These are phyloP conservation scores for Helicostylum pulchrum DNA, from an alignment of 192 early-diverging fungal species.

Conservation along the genomic window DNA sequence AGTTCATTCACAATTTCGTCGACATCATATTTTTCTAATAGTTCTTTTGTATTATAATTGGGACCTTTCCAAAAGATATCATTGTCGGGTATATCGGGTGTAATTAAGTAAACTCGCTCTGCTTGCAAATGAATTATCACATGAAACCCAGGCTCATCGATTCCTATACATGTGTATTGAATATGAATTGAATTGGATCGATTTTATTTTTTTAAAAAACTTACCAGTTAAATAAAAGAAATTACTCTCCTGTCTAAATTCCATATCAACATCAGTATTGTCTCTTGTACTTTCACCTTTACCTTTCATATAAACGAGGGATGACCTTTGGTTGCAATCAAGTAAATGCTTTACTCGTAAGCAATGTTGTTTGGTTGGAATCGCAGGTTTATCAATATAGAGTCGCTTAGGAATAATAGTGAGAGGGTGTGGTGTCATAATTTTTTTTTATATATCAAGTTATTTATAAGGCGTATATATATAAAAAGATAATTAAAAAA, in stretches of 20 bases:
- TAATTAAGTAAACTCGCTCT: conserved; percentile 61
- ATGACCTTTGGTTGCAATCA: background rate
- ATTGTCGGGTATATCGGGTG: conserved; percentile 63
- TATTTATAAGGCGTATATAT: too few relatives aligned
- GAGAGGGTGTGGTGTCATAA: conserved; percentile 23
- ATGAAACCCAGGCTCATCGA: conserved; percentile 71
- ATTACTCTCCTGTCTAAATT: conserved; percentile 84
- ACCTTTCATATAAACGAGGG: conserved; percentile 36
- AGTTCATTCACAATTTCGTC: conserved; percentile 63
- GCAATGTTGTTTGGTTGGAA: conserved; percentile 37
- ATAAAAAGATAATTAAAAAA: background rate
- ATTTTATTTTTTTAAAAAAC: conserved; percentile 39
- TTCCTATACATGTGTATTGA: conserved; percentile 43
- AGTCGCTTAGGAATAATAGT: background rate
- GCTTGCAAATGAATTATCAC: conserved; percentile 70
- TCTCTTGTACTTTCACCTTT: conserved; percentile 57
- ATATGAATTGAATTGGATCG: conserved; percentile 21
- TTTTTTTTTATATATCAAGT: background rate
- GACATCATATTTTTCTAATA: conserved; percentile 62
- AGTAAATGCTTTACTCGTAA: conserved; percentile 29
- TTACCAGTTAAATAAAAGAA: conserved; percentile 83
- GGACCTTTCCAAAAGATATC: conserved; percentile 83
- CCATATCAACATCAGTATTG: conserved; percentile 57
- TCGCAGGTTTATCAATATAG: background rate
- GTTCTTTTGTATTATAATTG: conserved; percentile 52